Evolutionary conservation across 495 filamentous ascomycete genomes (phyloP), one percentile per base, ranked within the genome.

Genomic region (Talaromyces proteolyticus): DNA sequence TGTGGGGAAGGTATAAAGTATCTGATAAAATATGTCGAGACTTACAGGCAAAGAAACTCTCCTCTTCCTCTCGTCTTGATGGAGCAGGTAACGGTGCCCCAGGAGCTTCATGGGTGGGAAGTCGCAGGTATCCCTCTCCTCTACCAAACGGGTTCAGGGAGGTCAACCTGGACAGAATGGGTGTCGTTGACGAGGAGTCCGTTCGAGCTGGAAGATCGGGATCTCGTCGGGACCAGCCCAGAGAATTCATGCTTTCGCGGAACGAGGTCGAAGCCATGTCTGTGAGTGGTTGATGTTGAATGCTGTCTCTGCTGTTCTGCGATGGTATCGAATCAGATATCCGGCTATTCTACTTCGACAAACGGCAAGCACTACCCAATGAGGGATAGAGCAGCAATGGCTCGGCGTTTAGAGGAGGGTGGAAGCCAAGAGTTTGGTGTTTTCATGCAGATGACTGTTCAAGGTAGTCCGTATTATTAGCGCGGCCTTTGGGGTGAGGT

Each of bases 1-100:
- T 50, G 38, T 23, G 38, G 18, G 38, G 24, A 24, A 37, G 12
- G 26, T 20, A 21, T 16, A 16, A 20, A 50, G 6, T 19, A 37
- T 8, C 16, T 26, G 12, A 21, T 19, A 19, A 26, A 43, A 49
- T n/a, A 29, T 39, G 20, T 21, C 21, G 47, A 14, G 25, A 94
- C 93, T 92, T 82, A 98, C 93, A 75, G 52, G 87, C 88, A 79
- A 98, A 91, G 81, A 87, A 96, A 44, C 82, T 87, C 66, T 95
- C 93, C 56, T 98, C 93, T 69, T 97, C 93, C 55, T 96, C 90
- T 50, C 91, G 79, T 56, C 93, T 80, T 61, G 57, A 89, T 48
- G 89, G 76, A 49, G 92, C 91, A 36, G 92, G 92, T 21, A 96
- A 72, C 34, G 90, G 90, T 52, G 92, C 89, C 39, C 91, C 93